Base-by-base conservation (phyloP, 1,284 basidiomycete genomes). In the Malassezia sp. region DNA sequence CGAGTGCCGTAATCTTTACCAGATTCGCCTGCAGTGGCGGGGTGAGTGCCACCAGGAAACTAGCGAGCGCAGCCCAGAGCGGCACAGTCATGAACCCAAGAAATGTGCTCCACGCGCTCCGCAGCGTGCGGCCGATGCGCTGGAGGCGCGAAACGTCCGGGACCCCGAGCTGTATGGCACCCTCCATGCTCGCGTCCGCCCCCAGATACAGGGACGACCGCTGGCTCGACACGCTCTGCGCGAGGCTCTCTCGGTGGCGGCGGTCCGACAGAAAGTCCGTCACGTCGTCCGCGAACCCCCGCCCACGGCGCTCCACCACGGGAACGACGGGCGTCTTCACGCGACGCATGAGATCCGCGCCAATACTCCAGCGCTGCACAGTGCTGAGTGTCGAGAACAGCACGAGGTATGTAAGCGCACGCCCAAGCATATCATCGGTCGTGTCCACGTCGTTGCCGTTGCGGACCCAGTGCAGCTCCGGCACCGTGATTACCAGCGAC, bases 301-400 rank as follows among this genome's bases (percentile, higher is more conserved):
- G 32, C 11, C 15, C 3, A 15, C 27, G 26, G 18, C 26, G 34
- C 18, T 46, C 37, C 20, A 22, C n/a, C 18, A 21, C 12, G 3
- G 23, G 28, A 15, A 36, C 29, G 9, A 20, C 17, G 7, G 42
- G 39, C 5, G 15, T 29, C 9, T 14, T 33, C n/a, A 50, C 48
- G 12, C 32, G 18, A 31, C 65, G 62, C 15, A 74, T 56, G 9
- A 74, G 63, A n/a, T 65, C 58, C 10, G 73, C 72, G 4, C 71
- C 73, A 35, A 73, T 54, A 23, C 67, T 71, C 73, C 73, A 74
- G 12, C 73, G 68, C 11, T 72, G 59, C 30, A 74, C 69, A 85
- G 91, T 93, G 45, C 89, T 88, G 32, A 95, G 76, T 0, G 89
- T 93, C 50, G 84, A 88, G 70, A 89, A 90, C 15, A 93, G 75